These are phyloP conservation scores for Tetrapisispora namnaoensis DNA, from an alignment of 805 yeast species.

Conservation along the genomic window DNA sequence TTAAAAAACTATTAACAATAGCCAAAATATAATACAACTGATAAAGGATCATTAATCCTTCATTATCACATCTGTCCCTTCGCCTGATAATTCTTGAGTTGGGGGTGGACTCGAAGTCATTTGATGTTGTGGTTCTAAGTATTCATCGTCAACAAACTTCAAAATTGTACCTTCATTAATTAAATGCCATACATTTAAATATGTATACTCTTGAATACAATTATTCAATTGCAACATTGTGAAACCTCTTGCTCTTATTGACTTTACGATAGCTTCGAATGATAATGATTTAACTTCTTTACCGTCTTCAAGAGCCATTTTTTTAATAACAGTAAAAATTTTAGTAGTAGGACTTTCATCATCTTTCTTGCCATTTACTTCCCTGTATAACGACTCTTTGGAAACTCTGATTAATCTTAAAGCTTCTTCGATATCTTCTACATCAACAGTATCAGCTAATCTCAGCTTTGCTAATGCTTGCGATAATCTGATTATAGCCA, in stretches of 20 bases:
- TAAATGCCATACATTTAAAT: conserved; percentile 65
- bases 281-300: conserved; percentile 29
- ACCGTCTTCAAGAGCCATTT: conserved; percentile 36
- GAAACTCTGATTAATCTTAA: conserved; percentile 77
- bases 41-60: conserved; percentile 1
- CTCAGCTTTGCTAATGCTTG: conserved; percentile 91
- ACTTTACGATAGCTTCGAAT: conserved; percentile 43
- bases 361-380: conserved; percentile 39
- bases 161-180: conserved; percentile 60
- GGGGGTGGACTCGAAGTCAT: background rate
- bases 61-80: conserved; percentile 8
- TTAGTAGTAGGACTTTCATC: conserved; percentile 60
- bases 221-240: conserved; percentile 68
- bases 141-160: conserved; percentile 43
- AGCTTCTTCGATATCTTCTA: conserved; percentile 92
- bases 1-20: conserved; percentile 1
- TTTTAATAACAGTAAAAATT: conserved; percentile 62
- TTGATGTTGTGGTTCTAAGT: conserved; percentile 9
- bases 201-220: conserved; percentile 66
- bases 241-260: conserved; percentile 71
- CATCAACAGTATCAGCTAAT: conserved; percentile 59
- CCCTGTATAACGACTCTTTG: conserved; percentile 65
- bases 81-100: background rate
- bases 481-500: conserved; percentile 84
- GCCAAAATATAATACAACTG: conserved; percentile 1